Evolutionary conservation across 495 filamentous ascomycete genomes (phyloP), one percentile per base, ranked within the genome.

Genomic region (Aspergillus coremiiformis): DNA sequence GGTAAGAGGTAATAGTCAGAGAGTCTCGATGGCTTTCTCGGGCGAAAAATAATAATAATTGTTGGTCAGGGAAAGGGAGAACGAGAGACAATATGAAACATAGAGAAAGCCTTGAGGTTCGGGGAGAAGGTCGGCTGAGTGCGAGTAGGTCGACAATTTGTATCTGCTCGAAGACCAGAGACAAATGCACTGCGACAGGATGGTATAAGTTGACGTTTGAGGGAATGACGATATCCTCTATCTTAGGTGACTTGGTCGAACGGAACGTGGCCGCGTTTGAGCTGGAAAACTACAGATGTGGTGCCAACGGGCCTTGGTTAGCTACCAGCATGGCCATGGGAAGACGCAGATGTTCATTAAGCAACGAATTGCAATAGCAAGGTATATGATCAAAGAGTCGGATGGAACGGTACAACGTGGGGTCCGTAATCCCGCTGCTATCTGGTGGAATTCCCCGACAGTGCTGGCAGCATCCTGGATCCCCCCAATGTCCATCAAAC

Each of bases 221-320:
- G 32, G 26, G 21, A 47, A 22, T 20, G 12, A 33, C 12, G 17
- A 14, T 22, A 4, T 17, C 32, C 44, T 47, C 20, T 26, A 29
- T 24, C 19, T 24, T 15, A 21, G 21, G 44, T 32, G 44, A 47
- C 10, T 32, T 20, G 44, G 44, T 21, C 44, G 44, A 32, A 30
- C 17, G 20, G 44, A 21, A 47, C 44, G 44, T 27, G 24, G 26
- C 43, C 26, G 30, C 23, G 45, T 32, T 30, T 19, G 43, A 41
- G 32, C 42, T 55, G 59, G 52, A 54, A 33, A 22, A 17, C 32
- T 54, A 55, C 52, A 23, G 24, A 50, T 51, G 44, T 21, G 33
- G 53, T 19, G 41, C 45, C 39, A 49, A 53, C 41, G 22, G 17
- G 24, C 35, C 19, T 30, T 20, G 44, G 32, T 62, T 52, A 62